Evolutionary conservation across 176 grass and related monocot species (phyloP).

Genomic region (Elymus sibiricus): DNA sequence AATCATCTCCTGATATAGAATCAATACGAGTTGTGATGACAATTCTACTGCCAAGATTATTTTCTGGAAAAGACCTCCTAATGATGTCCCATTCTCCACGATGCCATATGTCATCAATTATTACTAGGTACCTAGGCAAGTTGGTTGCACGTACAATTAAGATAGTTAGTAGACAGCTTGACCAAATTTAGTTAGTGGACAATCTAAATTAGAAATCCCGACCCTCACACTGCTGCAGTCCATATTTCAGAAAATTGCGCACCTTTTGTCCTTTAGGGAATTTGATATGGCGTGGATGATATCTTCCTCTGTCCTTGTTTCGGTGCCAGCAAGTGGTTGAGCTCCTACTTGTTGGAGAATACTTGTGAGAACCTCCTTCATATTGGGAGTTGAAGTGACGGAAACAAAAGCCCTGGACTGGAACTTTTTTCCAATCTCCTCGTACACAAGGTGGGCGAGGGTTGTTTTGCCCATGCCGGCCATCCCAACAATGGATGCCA

Average conservation of each 20-base stretch:
- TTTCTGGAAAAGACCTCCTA: neutral
- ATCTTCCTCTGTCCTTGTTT: too few species aligned
- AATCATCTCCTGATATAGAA: neutral
- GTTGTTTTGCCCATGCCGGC: neutral
- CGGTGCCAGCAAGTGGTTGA: too few species aligned
- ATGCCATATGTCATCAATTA: neutral
- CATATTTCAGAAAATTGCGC: too few species aligned
- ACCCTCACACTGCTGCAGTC: too few species aligned
- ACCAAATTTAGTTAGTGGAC: too few species aligned
- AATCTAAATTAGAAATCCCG: too few species aligned
- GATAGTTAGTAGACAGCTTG: too few species aligned
- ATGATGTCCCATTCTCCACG: neutral
- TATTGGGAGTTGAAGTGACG: too few species aligned
- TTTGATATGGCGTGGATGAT: too few species aligned
- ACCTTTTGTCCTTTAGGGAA: too few species aligned
- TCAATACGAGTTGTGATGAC: neutral
- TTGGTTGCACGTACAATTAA: neutral
- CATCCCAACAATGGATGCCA: neutral
- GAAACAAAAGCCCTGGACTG: too few species aligned
- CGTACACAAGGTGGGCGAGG: neutral
- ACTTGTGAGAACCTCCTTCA: neutral
- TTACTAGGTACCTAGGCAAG: neutral
- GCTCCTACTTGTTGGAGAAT: neutral
- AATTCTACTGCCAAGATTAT: neutral
- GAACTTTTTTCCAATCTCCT: too few species aligned